Base-by-base conservation (phyloP, 2,329 filamentous ascomycete species). In the Colletotrichum orbiculare region DNA sequence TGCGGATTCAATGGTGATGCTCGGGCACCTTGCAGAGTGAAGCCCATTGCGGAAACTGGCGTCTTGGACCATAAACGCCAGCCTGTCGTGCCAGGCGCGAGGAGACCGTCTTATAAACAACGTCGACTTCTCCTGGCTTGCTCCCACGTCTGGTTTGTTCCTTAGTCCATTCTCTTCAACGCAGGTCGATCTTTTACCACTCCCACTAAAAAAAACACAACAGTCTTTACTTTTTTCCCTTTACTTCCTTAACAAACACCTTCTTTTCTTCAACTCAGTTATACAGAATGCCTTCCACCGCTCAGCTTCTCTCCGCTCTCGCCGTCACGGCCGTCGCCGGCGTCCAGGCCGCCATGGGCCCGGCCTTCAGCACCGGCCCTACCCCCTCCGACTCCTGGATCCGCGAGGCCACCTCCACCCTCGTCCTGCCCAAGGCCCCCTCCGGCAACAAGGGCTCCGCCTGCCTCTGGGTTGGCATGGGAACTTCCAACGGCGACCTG, bases 401-500 rank as follows among this genome's bases (percentile, higher is more conserved):
- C 69, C 74, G 77, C 34, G 78, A 81, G 64, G 73, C 81, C 4
- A 79, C 74, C 13, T 78, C 81, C 2, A 83, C 80, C 6, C 73
- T 83, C 13, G 70, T 79, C 13, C 73, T 82, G 4, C 81, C 81
- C 4, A 70, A 75, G 0, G 68, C 71, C 1, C 80, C 81, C 2
- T 76, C 70, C 39, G 74, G 75, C 41, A 75, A 73, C 43, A 72
- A 71, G 6, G 78, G 79, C 37, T 74, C 76, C 58, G 68, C 77
- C 17, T 80, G 79, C 73, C 60, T 83, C 15, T 83, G 81, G 82
- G 78, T 82, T 13, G 81, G 82, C 11, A 82, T 83, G 80, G 81
- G 80, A 4, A 83, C 80, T 5, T 79, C 77, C 4, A 76, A 77
- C n/a, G 80, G 78, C 33, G 77, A 83, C 60, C 67, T 83, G 70